phyloP scores from a whole-genome alignment of 805 yeast species.

The Candida ipomoeae region DNA sequence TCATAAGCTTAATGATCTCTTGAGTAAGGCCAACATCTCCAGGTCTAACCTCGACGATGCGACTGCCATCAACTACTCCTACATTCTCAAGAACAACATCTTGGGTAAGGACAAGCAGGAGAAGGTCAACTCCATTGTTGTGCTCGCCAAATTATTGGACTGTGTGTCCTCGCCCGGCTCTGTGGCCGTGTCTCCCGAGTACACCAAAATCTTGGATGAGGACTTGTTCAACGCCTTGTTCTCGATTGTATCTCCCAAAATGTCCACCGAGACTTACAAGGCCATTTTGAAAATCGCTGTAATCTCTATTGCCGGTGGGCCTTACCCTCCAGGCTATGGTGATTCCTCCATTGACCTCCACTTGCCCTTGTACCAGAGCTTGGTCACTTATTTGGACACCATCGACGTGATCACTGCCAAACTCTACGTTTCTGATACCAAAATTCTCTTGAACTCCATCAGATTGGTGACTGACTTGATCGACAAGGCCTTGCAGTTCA shows the following conservation, averaged over 20 bases:
- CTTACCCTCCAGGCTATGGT: slow-evolving; percentile 32
- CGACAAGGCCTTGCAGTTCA: slow-evolving; percentile 37
- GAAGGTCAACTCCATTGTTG: slow-evolving; percentile 49
- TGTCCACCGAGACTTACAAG: slow-evolving; percentile 43
- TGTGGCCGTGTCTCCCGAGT: slow-evolving; percentile 37
- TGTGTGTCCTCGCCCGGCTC: slow-evolving; percentile 28
- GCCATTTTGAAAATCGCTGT: slow-evolving; percentile 42
- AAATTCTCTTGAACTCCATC: slow-evolving; percentile 41
- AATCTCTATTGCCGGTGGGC: slow-evolving; percentile 39
- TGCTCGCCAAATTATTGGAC: slow-evolving; percentile 50
- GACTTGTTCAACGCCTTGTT: slow-evolving; percentile 38
- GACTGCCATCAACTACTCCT: slow-evolving; percentile 32
- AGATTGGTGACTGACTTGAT: slow-evolving; percentile 45
- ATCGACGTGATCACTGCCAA: slow-evolving; percentile 41
- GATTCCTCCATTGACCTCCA: slow-evolving; percentile 33
- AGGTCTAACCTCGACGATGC: slow-evolving; percentile 30
- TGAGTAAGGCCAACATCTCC: slow-evolving; percentile 30
- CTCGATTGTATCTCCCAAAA: slow-evolving; percentile 37
- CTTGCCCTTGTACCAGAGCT: slow-evolving; percentile 33
- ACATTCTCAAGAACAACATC: slow-evolving; percentile 38
- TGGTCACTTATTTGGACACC: slow-evolving; percentile 37
- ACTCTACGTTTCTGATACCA: slow-evolving; percentile 40
- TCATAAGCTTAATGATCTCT: slow-evolving; percentile 40
- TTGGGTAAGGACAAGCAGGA: slow-evolving; percentile 47
- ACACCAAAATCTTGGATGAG: slow-evolving; percentile 36